A percentile compares a stretch with the other conserved stretches of the same genome.
Conservation (phyloP, 306 rosid species). For the Acacia melanoxylon region DNA sequence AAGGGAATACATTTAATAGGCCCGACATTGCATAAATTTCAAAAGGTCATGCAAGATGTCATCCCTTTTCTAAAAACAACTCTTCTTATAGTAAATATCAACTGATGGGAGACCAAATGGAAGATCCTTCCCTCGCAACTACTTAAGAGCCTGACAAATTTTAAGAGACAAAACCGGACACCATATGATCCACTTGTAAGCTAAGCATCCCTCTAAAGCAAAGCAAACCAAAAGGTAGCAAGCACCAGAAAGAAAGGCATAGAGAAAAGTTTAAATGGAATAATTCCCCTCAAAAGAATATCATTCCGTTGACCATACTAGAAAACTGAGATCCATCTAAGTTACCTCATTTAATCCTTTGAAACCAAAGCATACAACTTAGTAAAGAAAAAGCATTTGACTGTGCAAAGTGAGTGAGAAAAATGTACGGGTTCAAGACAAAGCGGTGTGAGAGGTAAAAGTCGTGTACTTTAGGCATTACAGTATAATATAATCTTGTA, state of each 20-base stretch:
- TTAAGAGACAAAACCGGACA: constrained; percentile 30
- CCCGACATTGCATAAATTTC: constrained; percentile 49
- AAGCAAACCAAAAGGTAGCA: background rate
- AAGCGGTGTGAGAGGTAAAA: background rate
- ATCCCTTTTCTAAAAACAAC: constrained; percentile 29
- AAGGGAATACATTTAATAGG: constrained; percentile 44
- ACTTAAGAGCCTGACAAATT: constrained; percentile 47
- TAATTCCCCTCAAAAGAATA: background rate
- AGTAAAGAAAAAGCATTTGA: background rate
- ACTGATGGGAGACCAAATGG: constrained; percentile 16
- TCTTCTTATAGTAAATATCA: constrained; percentile 6
- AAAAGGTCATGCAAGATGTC: constrained; percentile 27
- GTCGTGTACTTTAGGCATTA: background rate
- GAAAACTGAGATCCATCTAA: too few species aligned
- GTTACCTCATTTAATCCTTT: too few species aligned
- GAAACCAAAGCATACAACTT: background rate
- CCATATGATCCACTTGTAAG: constrained; percentile 5
- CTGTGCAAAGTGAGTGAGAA: background rate
- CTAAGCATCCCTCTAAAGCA: constrained; percentile 9
- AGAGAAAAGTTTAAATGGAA: background rate
- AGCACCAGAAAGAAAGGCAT: background rate
- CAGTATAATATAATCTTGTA: background rate
- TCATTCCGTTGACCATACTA: too few species aligned
- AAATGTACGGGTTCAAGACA: background rate
- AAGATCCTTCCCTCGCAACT: constrained; percentile 23